These are phyloP conservation scores for Marasmius fiardii DNA, from an alignment of 1,284 basidiomycete species.

Conservation along the genomic window DNA sequence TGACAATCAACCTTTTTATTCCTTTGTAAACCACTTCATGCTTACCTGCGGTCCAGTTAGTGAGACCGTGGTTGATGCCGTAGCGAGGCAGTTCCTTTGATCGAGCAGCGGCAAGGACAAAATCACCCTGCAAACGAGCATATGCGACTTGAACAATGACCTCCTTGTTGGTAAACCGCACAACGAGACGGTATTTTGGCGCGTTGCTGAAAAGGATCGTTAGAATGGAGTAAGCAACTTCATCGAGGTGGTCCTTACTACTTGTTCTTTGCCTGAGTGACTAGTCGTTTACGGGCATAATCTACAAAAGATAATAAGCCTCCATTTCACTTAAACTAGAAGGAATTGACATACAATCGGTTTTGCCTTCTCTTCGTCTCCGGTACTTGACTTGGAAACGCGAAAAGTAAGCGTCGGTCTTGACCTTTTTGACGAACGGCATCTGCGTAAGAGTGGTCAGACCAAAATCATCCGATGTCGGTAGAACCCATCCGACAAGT, in stretches of 20 bases:
- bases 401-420: slow-evolving; percentile 93
- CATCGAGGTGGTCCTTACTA: slow-evolving; percentile 55
- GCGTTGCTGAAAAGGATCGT: slow-evolving; percentile 63
- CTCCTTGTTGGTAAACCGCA: slow-evolving; percentile 95
- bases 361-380: slow-evolving; percentile 95
- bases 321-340: background rate
- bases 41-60: slow-evolving; percentile 95
- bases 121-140: slow-evolving; percentile 97
- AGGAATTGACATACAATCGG: slow-evolving; percentile 72
- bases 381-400: slow-evolving; percentile 98
- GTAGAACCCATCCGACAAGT: slow-evolving; percentile 27
- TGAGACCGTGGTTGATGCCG: slow-evolving; percentile 97
- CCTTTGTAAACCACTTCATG: slow-evolving; percentile 4
- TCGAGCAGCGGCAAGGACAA: slow-evolving; percentile 84
- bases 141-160: slow-evolving; percentile 94
- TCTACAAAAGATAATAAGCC: slow-evolving; percentile 43
- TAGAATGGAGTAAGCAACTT: background rate
- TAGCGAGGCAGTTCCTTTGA: slow-evolving; percentile 94
- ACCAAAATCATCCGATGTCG: slow-evolving; percentile 31
- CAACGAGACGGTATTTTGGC: slow-evolving; percentile 97
- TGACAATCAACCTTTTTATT: slow-evolving; percentile 1
- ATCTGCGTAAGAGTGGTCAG: slow-evolving; percentile 46
- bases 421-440: slow-evolving; percentile 88
- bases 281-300: slow-evolving; percentile 95
- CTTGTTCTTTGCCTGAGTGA: slow-evolving; percentile 99